Conservation (phyloP, 2,329 filamentous ascomycete species). For the Gaeumannomyces sp. region DNA sequence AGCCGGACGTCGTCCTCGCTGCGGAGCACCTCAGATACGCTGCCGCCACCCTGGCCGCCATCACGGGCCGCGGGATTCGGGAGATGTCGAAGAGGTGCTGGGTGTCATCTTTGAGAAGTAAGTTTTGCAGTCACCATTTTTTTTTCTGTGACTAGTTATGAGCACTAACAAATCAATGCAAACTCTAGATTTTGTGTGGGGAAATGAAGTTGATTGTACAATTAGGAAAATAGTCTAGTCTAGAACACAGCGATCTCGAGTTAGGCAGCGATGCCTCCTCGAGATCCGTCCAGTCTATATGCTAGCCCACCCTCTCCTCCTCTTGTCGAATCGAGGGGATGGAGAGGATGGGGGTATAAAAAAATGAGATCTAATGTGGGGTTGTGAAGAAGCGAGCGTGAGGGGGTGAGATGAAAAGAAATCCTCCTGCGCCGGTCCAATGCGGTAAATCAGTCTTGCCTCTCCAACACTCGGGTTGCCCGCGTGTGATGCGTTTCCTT, state of each 20-base stretch:
- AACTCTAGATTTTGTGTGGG: constrained; percentile 39
- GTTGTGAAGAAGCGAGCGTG: background rate
- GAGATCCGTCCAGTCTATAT: background rate
- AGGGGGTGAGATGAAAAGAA: background rate
- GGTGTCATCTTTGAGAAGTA: constrained; percentile 98
- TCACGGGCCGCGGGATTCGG: constrained; percentile 77
- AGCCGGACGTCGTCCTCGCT: constrained; percentile 79
- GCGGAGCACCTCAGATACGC: constrained; percentile 83
- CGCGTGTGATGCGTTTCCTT: background rate
- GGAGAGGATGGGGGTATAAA: background rate
- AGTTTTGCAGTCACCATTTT: constrained; percentile 28
- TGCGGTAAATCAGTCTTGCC: constrained; percentile 1
- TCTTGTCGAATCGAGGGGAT: background rate
- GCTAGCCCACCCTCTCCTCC: background rate
- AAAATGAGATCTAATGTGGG: background rate
- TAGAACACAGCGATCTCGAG: constrained; percentile 7
- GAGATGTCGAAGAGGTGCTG: constrained; percentile 91
- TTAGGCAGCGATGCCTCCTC: constrained; percentile 3
- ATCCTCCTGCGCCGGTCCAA: constrained; percentile 1
- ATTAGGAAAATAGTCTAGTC: constrained; percentile 2
- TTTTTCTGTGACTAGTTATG: constrained; percentile 2
- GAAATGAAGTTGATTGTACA: constrained; percentile 25
- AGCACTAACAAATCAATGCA: constrained; percentile 1
- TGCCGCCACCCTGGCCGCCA: constrained; percentile 72
- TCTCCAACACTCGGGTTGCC: background rate